Percentiles rank a stretch among this genome's conserved stretches.
Conservation (phyloP, 495 filamentous ascomycete species). For the Trichoderma parareesei region DNA sequence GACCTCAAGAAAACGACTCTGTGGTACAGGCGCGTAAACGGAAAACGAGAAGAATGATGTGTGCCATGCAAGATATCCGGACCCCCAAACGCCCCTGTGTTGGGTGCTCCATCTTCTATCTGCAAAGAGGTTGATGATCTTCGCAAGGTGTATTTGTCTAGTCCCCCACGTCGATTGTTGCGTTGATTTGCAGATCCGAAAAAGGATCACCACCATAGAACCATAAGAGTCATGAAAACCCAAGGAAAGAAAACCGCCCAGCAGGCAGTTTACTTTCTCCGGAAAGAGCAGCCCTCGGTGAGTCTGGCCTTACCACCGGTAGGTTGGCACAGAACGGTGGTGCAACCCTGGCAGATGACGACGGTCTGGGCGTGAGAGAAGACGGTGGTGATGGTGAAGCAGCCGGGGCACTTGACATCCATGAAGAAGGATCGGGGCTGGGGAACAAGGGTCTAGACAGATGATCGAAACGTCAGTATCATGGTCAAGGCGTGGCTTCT, state of each 20-base stretch:
- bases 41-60: conserved; percentile 35
- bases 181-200: conserved; percentile 41
- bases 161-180: conserved; percentile 18
- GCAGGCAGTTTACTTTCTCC: conserved; percentile 78
- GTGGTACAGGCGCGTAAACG: conserved; percentile 27
- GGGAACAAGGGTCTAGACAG: conserved; percentile 74
- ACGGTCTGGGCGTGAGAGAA: conserved; percentile 99
- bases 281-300: conserved; percentile 98
- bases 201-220: conserved; percentile 32
- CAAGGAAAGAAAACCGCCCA: conserved; percentile 39
- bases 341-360: conserved; percentile 97
- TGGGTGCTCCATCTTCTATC: conserved; percentile 67
- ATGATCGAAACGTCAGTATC: not conserved
- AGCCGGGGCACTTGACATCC: conserved; percentile 99
- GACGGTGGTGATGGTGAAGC: conserved; percentile 99
- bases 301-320: conserved; percentile 94
- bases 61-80: conserved; percentile 80
- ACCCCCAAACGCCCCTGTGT: conserved; percentile 56
- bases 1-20: conserved; percentile 29
- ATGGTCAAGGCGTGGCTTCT: conserved; percentile 2
- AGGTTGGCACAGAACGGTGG: conserved; percentile 94
- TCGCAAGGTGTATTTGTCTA: conserved; percentile 16
- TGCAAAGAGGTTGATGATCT: conserved; percentile 42
- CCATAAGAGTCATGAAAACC: conserved; percentile 36
- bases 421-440: conserved; percentile 98